Evolutionary conservation across 805 yeast genomes (phyloP).

Genomic region (Candida golubevii): DNA sequence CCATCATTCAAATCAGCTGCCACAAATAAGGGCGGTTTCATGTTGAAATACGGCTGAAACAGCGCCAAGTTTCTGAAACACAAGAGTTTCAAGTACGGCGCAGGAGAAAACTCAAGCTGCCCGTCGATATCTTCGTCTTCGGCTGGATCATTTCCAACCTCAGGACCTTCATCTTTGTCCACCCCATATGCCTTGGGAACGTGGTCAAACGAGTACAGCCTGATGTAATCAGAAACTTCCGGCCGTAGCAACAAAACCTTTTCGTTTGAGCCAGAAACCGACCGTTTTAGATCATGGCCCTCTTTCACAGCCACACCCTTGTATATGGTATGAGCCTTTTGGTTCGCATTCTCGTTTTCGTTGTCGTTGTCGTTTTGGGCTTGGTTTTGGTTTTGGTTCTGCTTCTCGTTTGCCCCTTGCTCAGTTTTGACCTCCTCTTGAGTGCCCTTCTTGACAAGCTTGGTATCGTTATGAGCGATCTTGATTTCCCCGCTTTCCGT

Average conservation of each 20-base stretch:
- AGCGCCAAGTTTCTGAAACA: constrained; percentile 56
- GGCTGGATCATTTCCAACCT: neutral
- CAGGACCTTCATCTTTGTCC: neutral
- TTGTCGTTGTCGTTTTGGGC: too few relatives aligned
- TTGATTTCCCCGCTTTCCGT: constrained; percentile 48
- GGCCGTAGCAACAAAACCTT: constrained; percentile 23
- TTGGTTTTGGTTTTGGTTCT: too few relatives aligned
- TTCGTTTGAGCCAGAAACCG: constrained; percentile 3
- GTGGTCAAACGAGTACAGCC: constrained; percentile 34
- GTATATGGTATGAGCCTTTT: constrained; percentile 16
- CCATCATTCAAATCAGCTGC: constrained; percentile 57
- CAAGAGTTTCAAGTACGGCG: constrained; percentile 57
- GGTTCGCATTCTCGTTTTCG: constrained; percentile 23
- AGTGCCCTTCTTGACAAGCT: constrained; percentile 7
- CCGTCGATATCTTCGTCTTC: constrained; percentile 5
- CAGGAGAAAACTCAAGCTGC: constrained; percentile 13
- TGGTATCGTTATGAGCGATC: constrained; percentile 39
- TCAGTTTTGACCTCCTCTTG: constrained; percentile 15
- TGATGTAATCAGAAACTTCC: constrained; percentile 26
- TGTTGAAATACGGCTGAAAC: constrained; percentile 48
- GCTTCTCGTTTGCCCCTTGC: too few relatives aligned
- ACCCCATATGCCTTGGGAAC: constrained; percentile 11
- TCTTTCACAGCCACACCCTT: constrained; percentile 21
- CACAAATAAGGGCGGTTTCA: constrained; percentile 55
- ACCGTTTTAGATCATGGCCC: constrained; percentile 5